A percentile compares a stretch with the other conserved stretches of the same genome.
Evolutionary conservation across 1,284 basidiomycete species (phyloP).

Genomic region (Boletellus sp.): DNA sequence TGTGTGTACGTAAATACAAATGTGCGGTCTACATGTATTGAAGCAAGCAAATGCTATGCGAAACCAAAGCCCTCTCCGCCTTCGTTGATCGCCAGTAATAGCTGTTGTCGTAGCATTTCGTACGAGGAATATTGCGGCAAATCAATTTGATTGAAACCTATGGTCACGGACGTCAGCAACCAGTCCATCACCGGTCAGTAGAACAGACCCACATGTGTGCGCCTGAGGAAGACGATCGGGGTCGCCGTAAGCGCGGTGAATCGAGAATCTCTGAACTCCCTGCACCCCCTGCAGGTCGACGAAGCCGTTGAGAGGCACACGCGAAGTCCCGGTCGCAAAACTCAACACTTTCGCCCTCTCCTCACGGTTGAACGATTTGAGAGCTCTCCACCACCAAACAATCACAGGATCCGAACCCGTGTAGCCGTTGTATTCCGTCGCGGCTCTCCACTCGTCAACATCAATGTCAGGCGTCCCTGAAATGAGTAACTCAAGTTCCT

Average conservation of each 20-base stretch:
- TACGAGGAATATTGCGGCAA: constrained; percentile 90
- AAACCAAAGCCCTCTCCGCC: constrained; percentile 92
- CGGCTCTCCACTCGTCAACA: constrained; percentile 96
- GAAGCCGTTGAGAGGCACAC: constrained; percentile 93
- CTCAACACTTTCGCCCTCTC: constrained; percentile 94
- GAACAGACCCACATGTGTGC: constrained; percentile 71
- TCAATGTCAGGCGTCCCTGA: constrained; percentile 98
- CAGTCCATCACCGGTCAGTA: constrained; percentile 7
- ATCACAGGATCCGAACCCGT: constrained; percentile 88
- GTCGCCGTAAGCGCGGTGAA: constrained; percentile 89
- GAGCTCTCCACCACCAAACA: constrained; percentile 98
- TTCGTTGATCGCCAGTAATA: constrained; percentile 89
- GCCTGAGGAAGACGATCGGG: constrained; percentile 84
- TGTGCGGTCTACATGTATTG: constrained; percentile 25
- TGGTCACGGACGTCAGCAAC: constrained; percentile 6
- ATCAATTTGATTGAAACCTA: constrained; percentile 85
- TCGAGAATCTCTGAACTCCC: constrained; percentile 93
- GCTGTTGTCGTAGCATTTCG: constrained; percentile 86
- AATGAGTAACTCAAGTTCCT: constrained; percentile 96
- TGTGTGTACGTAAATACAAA: constrained; percentile 35
- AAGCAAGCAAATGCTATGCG: constrained; percentile 39
- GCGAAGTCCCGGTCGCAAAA: constrained; percentile 93
- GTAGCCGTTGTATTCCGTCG: constrained; percentile 89
- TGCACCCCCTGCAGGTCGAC: constrained; percentile 91
- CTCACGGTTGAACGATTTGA: constrained; percentile 96